Percentiles rank a stretch among this genome's conserved stretches.
phyloP scores from a whole-genome alignment of 2,329 filamentous ascomycete genomes.

The Verticillium nonalfalfae region DNA sequence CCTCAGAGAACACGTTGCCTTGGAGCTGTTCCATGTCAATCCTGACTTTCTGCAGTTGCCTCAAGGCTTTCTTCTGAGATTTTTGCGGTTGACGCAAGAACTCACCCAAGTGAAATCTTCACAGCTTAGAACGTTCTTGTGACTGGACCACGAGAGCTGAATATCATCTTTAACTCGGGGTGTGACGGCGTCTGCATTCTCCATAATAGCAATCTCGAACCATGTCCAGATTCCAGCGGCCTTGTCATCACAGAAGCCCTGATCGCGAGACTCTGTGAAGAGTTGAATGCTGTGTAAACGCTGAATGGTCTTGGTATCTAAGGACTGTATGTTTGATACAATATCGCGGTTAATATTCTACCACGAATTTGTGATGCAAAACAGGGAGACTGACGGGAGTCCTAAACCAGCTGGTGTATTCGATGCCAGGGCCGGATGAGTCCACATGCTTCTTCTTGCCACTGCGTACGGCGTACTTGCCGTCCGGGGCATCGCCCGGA shows the following conservation, averaged over 20 bases:
- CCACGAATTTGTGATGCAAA: no score
- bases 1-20: not conserved
- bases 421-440: no score
- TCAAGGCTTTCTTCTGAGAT: not conserved
- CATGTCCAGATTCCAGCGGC: conserved; percentile 9
- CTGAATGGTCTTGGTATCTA: no score
- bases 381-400: no score
- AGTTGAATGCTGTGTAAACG: not conserved
- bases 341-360: no score
- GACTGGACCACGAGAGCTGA: not conserved
- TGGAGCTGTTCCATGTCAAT: not conserved
- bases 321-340: no score
- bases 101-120: not conserved
- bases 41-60: not conserved
- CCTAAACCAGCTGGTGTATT: no score
- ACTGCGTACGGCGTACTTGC: no score
- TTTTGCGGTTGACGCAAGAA: not conserved
- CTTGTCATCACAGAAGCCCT: not conserved
- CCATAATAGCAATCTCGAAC: conserved; percentile 8
- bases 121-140: not conserved
- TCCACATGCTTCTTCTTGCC: no score
- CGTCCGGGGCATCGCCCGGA: no score
- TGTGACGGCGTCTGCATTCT: not conserved
- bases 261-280: conserved; percentile 9
- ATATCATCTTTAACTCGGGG: not conserved